Evolutionary conservation across 1,284 basidiomycete species (phyloP), one percentile per base, ranked within the genome.

Genomic region (Pyrrhoderma lamaoense): DNA sequence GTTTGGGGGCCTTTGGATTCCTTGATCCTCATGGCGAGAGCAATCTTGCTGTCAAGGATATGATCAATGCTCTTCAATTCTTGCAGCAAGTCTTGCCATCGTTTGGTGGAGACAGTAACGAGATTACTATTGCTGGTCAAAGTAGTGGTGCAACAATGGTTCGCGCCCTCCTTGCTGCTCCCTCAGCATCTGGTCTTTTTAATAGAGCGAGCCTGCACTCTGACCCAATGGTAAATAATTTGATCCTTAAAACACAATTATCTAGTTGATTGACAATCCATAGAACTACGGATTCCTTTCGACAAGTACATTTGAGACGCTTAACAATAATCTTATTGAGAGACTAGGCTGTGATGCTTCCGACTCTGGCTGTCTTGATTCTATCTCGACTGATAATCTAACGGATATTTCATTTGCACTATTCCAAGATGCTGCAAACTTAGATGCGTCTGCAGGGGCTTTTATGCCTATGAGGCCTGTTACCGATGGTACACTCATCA

Each of bases 121-220:
- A 77, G 57, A 76, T 96, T 58, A 93, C 90, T 0, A 59, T 96
- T 18, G 89, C 89, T 19, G 93, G 93, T 3, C 92, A 96, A 65
- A 92, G 89, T 61, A 80, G 81, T 27, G 93, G 93, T 37, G 93
- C 86, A 0, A 78, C 75, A 53, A 76, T 94, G 72, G 77, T 95
- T 58, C 76, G 92, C 52, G 79, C 85, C 1, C 67, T 91, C 25
- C 72, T 89, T 39, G 85, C 81, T 16, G 70, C 70, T 0, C 85
- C 88, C 1, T 77, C 77, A 8, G 86, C 81, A 0, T 70, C 73
- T 14, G 72, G 75, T 1, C 67, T 89, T 39, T 91, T 91, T 70
- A 71, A 74, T 50, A 82, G 76, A 36, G 86, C 82, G 0, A 88
- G 91, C 53, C 64, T 93, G 8, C 88, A 93, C 51, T 52, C 51